Base-by-base conservation (phyloP, 805 yeast genomes). In the Zygoascus tannicola region DNA sequence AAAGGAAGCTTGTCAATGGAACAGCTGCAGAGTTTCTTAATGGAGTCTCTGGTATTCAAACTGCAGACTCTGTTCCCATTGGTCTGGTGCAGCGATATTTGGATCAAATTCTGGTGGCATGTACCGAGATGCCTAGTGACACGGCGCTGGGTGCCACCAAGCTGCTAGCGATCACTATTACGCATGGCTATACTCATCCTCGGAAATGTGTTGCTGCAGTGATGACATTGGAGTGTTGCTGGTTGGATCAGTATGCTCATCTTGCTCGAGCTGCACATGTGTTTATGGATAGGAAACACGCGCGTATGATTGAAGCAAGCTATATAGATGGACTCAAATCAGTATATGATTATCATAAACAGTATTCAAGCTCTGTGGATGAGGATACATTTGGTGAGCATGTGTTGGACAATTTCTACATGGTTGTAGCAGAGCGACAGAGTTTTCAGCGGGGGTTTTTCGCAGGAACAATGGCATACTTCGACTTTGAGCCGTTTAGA, bases 121-220 rank as follows among this genome's bases (percentile, higher is more conserved):
- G n/a, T n/a, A n/a, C n/a, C n/a, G n/a, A n/a, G n/a, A n/a, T n/a
- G n/a, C n/a, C n/a, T n/a, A n/a, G n/a, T n/a, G n/a, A n/a, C n/a
- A n/a, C 61, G 38, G 74, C 85, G 1, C 59, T 65, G 22, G 57
- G 69, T 1, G 79, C 85, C 0, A 69, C 80, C 2, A 65, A 69
- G 26, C 76, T 78, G 47, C 55, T 85, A 35, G 75, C 71, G 44
- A 58, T 74, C 35, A 74, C 81, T 20, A 70, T 81, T 7, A 69
- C 69, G 22, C 68, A 77, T 43, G 94, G 94, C 0, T 81, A 75
- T 59, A 81, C 82, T 0, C 84, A 81, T 55, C 95, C 95, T 1
- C 72, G 82, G 44, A 54, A 73, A 22, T 47, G 43, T 53, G 73
- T 80, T 4, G 74, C 87, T 0, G 80, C 87, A 0, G 68, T 84